A percentile compares a stretch with the other conserved stretches of the same genome.
Evolutionary conservation across 257 asterid genomes (phyloP).

Genomic region (Forsythia viridissima): DNA sequence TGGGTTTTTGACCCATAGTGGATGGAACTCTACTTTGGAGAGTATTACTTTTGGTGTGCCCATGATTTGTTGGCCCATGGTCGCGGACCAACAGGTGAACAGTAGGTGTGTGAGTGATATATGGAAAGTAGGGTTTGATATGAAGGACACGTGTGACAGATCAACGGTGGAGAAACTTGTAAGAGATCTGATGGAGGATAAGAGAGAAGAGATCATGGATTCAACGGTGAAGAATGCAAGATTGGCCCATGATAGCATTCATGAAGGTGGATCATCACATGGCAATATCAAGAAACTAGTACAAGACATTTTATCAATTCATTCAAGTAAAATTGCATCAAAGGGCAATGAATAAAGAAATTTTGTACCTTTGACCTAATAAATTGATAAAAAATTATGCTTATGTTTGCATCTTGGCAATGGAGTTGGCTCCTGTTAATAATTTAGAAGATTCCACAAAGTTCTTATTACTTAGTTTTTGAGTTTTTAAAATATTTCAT

Average conservation of each 20-base stretch:
- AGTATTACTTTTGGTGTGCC: constrained; percentile 41
- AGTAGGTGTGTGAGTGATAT: constrained; percentile 42
- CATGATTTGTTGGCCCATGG: constrained; percentile 41
- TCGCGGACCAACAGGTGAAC: constrained; percentile 38
- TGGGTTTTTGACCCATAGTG: constrained; percentile 45
- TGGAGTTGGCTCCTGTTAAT: no score
- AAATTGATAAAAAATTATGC: no score
- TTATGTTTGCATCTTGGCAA: no score
- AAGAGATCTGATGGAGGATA: constrained; percentile 39
- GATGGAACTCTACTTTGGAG: constrained; percentile 50
- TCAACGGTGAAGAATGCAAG: constrained; percentile 22
- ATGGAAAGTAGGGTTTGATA: constrained; percentile 40
- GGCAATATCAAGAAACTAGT: constrained; percentile 29
- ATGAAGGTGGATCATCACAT: constrained; percentile 39
- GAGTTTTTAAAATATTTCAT: no score
- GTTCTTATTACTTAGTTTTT: no score
- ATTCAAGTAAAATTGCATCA: constrained; percentile 1
- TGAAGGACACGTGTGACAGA: constrained; percentile 39
- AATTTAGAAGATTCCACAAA: no score
- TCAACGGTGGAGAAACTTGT: constrained; percentile 37
- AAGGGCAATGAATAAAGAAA: neutral
- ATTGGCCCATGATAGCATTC: constrained; percentile 28
- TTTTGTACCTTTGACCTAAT: neutral
- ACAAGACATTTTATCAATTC: constrained; percentile 20
- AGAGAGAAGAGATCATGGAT: constrained; percentile 5